These are phyloP conservation scores for Saccharomycopsis fermentans DNA, from an alignment of 805 yeast genomes.

Conservation along the genomic window DNA sequence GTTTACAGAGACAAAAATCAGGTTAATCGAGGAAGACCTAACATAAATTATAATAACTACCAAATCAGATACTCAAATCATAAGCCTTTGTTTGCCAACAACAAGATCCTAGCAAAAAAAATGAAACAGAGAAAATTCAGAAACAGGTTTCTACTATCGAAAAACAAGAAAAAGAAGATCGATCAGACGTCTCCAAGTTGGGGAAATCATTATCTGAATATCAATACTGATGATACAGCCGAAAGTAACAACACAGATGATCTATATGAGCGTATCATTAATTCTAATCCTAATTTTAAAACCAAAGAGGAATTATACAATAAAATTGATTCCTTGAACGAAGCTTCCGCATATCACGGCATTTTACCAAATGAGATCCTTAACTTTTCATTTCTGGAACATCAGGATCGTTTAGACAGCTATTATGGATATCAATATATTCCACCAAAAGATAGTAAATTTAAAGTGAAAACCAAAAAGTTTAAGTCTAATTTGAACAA, in stretches of 20 bases:
- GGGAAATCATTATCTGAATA: not conserved
- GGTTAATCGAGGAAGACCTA: not conserved
- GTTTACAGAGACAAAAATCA: constrained; percentile 1
- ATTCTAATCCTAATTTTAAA: not conserved
- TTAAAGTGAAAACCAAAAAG: not conserved
- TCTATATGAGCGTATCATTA: not conserved
- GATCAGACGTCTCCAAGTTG: not conserved
- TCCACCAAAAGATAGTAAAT: not conserved
- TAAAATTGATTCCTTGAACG: not conserved
- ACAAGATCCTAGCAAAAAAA: not conserved
- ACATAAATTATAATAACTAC: not conserved
- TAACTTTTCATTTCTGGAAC: not conserved
- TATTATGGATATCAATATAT: not conserved
- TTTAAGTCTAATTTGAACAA: not conserved
- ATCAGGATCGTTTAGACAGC: not conserved
- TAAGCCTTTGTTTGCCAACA: not conserved
- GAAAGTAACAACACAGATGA: not conserved
- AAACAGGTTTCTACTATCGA: not conserved
- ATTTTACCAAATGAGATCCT: not conserved
- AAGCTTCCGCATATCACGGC: not conserved
- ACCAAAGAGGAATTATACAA: not conserved
- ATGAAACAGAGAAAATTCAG: not conserved
- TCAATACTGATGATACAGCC: not conserved
- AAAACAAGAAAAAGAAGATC: not conserved
- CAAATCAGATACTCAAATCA: not conserved